Evolutionary conservation across 2,329 filamentous ascomycete species (phyloP).

Genomic region (Scedosporium aurantiacum): DNA sequence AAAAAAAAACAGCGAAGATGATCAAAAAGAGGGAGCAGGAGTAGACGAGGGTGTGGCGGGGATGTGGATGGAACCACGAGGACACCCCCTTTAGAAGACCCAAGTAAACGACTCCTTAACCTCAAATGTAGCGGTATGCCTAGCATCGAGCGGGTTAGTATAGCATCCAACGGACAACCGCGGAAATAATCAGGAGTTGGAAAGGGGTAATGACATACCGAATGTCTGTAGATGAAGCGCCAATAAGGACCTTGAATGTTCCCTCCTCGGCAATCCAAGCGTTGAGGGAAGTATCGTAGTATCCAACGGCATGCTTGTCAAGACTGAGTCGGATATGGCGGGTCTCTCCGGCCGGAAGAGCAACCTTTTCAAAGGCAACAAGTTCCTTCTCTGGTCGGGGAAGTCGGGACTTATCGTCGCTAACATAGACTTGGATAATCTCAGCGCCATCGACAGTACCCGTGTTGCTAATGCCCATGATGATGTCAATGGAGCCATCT

Average conservation of each 20-base stretch:
- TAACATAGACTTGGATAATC: conserved; percentile 57
- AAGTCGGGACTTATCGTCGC: conserved; percentile 51
- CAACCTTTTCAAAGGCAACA: conserved; percentile 57
- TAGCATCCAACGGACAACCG: background rate
- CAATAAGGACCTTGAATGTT: conserved; percentile 47
- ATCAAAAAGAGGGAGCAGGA: background rate
- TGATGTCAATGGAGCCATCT: conserved; percentile 29
- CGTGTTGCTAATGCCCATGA: conserved; percentile 41
- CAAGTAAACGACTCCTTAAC: conserved; percentile 56
- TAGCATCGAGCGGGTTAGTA: conserved; percentile 14
- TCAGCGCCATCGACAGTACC: conserved; percentile 47
- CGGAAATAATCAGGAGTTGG: background rate
- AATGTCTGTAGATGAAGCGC: conserved; percentile 52
- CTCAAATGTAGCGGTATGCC: conserved; percentile 39
- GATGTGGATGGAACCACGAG: background rate
- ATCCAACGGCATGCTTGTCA: conserved; percentile 43
- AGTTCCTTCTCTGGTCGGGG: conserved; percentile 60
- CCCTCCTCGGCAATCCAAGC: conserved; percentile 59
- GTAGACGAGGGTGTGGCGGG: background rate
- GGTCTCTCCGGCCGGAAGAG: conserved; percentile 44
- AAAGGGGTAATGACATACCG: conserved; percentile 30
- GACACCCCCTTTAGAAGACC: conserved; percentile 35
- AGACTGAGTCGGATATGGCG: conserved; percentile 33
- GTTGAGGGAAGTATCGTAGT: conserved; percentile 48
- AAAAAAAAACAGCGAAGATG: background rate